These are phyloP conservation scores for Trichoderma atroviride DNA, from an alignment of 2,329 filamentous ascomycete species.

Conservation along the genomic window DNA sequence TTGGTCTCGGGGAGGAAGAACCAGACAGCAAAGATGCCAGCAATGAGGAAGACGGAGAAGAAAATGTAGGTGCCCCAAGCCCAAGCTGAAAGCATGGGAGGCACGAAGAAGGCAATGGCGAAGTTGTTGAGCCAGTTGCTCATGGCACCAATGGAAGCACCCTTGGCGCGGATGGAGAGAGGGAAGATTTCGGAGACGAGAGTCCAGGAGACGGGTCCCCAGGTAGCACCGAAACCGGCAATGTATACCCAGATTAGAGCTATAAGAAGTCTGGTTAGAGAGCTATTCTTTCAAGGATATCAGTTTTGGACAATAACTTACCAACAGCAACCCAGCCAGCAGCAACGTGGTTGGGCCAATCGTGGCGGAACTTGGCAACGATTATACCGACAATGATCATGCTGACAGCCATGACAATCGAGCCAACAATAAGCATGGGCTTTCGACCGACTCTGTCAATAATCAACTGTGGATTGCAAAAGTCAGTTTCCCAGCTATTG, in stretches of 20 bases:
- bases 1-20: conserved; percentile 69
- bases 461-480: conserved; percentile 46
- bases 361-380: conserved; percentile 61
- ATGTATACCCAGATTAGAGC: conserved; percentile 76
- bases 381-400: conserved; percentile 74
- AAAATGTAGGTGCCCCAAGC: conserved; percentile 73
- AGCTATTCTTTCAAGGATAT: neutral
- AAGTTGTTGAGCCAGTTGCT: conserved; percentile 67
- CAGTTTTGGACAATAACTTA: neutral
- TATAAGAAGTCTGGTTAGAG: conserved; percentile 36
- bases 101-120: conserved; percentile 66
- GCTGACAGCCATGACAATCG: conserved; percentile 69
- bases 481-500: neutral
- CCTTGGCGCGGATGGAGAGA: conserved; percentile 68
- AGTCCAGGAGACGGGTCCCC: conserved; percentile 76
- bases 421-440: conserved; percentile 65
- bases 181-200: conserved; percentile 76
- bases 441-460: conserved; percentile 67
- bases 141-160: conserved; percentile 68
- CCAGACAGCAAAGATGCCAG: conserved; percentile 64
- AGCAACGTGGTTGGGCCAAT: conserved; percentile 58
- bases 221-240: conserved; percentile 73
- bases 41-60: conserved; percentile 66
- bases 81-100: conserved; percentile 65
- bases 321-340: conserved; percentile 70